Conservation (phyloP, 306 rosid species). For the Arachis hypogaea region DNA sequence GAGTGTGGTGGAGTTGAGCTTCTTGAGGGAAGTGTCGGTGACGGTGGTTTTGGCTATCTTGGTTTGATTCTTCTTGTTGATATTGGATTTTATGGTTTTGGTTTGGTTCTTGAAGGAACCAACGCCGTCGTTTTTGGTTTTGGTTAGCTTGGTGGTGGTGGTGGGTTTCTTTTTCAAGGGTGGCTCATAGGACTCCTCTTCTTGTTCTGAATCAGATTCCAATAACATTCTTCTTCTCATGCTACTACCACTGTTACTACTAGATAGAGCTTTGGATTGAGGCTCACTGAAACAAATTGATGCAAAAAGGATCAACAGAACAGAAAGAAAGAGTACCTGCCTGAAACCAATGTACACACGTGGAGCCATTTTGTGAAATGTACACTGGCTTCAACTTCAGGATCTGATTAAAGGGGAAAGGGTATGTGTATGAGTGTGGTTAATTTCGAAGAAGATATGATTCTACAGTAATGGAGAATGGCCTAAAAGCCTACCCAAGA, state of each 20-base stretch:
- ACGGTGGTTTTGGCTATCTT: slow-evolving; percentile 45
- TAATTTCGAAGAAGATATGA: not conserved
- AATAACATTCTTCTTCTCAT: slow-evolving; percentile 46
- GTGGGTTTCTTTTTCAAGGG: slow-evolving; percentile 58
- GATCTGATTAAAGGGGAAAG: not conserved
- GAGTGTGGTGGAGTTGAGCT: slow-evolving; percentile 64
- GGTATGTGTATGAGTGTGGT: not conserved
- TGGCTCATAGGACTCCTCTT: not conserved
- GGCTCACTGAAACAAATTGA: slow-evolving; percentile 45
- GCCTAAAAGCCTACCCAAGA: not conserved
- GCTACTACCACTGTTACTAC: not conserved
- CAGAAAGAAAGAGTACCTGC: slow-evolving; percentile 50
- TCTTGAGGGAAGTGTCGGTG: slow-evolving; percentile 46
- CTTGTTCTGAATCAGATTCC: slow-evolving; percentile 30
- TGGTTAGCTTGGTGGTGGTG: slow-evolving; percentile 3
- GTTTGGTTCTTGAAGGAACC: slow-evolving; percentile 59
- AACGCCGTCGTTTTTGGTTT: slow-evolving; percentile 9
- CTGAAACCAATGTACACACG: slow-evolving; percentile 37
- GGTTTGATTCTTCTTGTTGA: slow-evolving; percentile 45
- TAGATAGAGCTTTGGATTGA: slow-evolving; percentile 35
- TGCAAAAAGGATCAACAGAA: slow-evolving; percentile 41
- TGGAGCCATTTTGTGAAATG: slow-evolving; percentile 69
- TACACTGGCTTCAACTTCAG: not conserved
- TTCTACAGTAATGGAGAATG: not conserved
- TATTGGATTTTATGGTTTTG: slow-evolving; percentile 53